A percentile compares a stretch with the other conserved stretches of the same genome.
Evolutionary conservation across 805 yeast species (phyloP).

Genomic region (Nakazawaea populi): DNA sequence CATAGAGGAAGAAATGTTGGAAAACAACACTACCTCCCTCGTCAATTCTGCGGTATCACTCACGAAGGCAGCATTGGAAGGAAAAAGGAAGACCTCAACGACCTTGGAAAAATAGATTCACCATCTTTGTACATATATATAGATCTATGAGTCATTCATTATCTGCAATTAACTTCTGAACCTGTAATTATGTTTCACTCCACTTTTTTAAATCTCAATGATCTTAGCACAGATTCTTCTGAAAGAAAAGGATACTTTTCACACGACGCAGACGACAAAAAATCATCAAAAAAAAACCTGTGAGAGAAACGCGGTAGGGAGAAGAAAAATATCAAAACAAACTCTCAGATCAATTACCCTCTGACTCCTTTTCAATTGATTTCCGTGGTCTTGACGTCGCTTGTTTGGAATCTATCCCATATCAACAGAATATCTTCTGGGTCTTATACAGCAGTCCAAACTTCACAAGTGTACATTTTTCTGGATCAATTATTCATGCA

Average conservation of each 20-base stretch:
- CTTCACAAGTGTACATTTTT: too few species aligned
- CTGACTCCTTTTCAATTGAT: not conserved
- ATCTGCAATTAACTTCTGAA: not conserved
- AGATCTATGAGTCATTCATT: not conserved
- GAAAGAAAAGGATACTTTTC: too few species aligned
- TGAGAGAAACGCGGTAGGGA: not conserved
- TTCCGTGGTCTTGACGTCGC: too few species aligned
- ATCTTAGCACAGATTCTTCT: too few species aligned
- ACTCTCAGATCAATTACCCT: not conserved
- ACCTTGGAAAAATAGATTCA: not conserved
- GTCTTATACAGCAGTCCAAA: too few species aligned
- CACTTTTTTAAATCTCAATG: too few species aligned
- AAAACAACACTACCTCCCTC: slow-evolving; percentile 9
- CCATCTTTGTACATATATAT: not conserved
- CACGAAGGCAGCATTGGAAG: slow-evolving; percentile 12
- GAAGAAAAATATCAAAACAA: not conserved
- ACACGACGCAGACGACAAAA: too few species aligned
- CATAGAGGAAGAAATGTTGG: slow-evolving; percentile 44
- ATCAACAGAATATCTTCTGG: too few species aligned
- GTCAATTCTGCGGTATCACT: slow-evolving; percentile 9
- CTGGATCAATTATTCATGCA: too few species aligned
- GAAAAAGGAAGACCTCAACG: not conserved
- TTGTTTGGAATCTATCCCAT: too few species aligned
- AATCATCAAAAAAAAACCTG: not conserved
- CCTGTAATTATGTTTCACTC: too few species aligned